Conservation (phyloP, 1,284 basidiomycete species). For the Fistulinella staudtii region DNA sequence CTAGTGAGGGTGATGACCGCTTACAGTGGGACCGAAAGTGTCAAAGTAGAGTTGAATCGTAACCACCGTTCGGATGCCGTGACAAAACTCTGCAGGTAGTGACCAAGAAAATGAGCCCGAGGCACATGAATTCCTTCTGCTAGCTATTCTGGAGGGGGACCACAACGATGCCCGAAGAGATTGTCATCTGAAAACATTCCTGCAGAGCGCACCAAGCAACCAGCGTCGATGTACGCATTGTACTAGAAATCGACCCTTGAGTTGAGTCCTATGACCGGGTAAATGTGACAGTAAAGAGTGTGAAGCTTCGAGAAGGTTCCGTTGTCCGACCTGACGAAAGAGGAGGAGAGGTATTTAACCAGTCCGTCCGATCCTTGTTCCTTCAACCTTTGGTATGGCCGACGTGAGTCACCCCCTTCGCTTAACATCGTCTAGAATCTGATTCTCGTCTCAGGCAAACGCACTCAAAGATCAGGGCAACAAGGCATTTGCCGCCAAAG, state of each 20-base stretch:
- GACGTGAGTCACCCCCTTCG: constrained; percentile 22
- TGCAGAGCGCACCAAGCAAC: too few species aligned
- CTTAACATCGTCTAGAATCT: background rate
- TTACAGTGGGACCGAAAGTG: constrained; percentile 22
- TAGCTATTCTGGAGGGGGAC: constrained; percentile 12
- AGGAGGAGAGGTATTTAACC: too few species aligned
- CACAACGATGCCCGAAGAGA: constrained; percentile 24
- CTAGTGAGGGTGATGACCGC: constrained; percentile 21
- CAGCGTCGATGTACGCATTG: too few species aligned
- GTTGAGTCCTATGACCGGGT: too few species aligned
- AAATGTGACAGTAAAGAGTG: too few species aligned
- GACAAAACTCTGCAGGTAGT: constrained; percentile 29
- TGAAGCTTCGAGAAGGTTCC: constrained; percentile 34
- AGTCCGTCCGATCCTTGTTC: background rate
- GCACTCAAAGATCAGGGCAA: constrained; percentile 91
- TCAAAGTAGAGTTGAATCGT: constrained; percentile 25
- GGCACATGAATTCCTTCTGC: constrained; percentile 22
- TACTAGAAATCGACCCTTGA: too few species aligned
- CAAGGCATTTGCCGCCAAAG: constrained; percentile 92
- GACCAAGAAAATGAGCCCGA: constrained; percentile 24
- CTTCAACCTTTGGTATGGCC: constrained; percentile 19
- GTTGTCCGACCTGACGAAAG: constrained; percentile 1
- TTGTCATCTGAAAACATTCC: constrained; percentile 14
- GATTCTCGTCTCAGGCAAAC: constrained; percentile 39
- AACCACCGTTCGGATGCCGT: constrained; percentile 29